Evolutionary conservation across 129 eudicot genomes (phyloP).

Genomic region (Artemisia argyi): DNA sequence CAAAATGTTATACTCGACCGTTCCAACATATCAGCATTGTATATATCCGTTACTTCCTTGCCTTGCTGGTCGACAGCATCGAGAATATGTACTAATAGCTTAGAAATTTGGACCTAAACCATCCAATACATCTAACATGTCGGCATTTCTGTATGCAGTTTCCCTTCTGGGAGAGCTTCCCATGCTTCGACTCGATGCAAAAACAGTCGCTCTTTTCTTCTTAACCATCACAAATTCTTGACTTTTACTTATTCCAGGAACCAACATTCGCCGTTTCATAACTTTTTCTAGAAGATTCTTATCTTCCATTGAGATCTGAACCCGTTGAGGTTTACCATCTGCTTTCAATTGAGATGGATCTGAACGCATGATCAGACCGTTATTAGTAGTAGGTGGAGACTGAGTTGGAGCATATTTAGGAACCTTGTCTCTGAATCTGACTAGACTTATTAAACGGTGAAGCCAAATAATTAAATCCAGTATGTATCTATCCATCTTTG

Average conservation of each 20-base stretch:
- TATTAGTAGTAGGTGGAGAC: conserved; percentile 28
- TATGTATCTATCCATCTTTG: conserved; percentile 62
- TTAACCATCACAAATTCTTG: conserved; percentile 54
- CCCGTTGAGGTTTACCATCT: conserved; percentile 13
- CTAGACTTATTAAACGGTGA: conserved; percentile 69
- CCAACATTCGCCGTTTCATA: conserved; percentile 53
- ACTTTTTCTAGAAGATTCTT: conserved; percentile 58
- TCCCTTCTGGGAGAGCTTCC: conserved; percentile 69
- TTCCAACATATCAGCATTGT: neutral
- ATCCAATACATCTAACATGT: conserved; percentile 65
- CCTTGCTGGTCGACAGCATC: neutral
- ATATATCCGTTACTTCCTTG: neutral
- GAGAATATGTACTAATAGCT: conserved; percentile 26
- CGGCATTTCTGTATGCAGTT: conserved; percentile 31
- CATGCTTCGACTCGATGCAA: conserved; percentile 71
- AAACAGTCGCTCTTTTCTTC: conserved; percentile 30
- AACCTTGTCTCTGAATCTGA: conserved; percentile 63
- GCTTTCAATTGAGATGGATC: conserved; percentile 20
- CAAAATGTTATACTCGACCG: conserved; percentile 35
- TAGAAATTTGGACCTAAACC: conserved; percentile 54
- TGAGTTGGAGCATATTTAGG: conserved; percentile 43
- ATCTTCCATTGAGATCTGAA: conserved; percentile 61
- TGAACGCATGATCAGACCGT: neutral
- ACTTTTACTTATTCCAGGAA: conserved; percentile 83
- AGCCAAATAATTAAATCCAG: conserved; percentile 78